Conservation (phyloP, 192 early-diverging fungal genomes). For the Endogone sp. region DNA sequence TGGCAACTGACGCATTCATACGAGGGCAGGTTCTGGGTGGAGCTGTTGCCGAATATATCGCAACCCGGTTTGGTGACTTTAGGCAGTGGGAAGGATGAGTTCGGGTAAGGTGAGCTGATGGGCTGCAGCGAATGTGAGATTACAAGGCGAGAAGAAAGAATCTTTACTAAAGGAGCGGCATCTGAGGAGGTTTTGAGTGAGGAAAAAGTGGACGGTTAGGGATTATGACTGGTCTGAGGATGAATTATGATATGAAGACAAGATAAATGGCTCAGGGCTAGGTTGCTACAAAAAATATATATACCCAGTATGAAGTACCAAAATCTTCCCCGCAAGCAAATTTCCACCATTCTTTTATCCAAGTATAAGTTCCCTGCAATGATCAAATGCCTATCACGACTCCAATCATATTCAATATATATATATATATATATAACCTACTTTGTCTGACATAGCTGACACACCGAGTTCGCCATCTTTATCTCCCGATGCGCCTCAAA, state of each 20-base stretch:
- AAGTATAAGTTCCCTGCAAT: no score
- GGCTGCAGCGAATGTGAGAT: not conserved
- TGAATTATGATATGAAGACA: no score
- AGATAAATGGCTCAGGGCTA: no score
- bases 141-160: not conserved
- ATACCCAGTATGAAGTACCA: no score
- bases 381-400: no score
- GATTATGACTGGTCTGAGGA: no score
- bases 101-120: not conserved
- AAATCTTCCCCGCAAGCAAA: no score
- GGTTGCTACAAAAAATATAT: no score
- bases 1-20: slow-evolving; percentile 83
- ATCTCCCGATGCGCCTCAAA: slow-evolving; percentile 70
- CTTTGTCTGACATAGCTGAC: slow-evolving; percentile 75
- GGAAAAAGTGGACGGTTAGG: not conserved
- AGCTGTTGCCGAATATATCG: slow-evolving; percentile 69
- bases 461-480: slow-evolving; percentile 52
- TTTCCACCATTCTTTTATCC: no score
- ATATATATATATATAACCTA: slow-evolving; percentile 27
- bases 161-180: slow-evolving; percentile 44
- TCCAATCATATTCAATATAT: no score
- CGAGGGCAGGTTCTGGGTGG: slow-evolving; percentile 47
- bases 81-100: slow-evolving; percentile 6
- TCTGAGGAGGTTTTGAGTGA: slow-evolving; percentile 35
- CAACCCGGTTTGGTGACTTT: slow-evolving; percentile 39